Evolutionary conservation across 2,329 filamentous ascomycete genomes (phyloP).

Genomic region (Capronia epimyces): DNA sequence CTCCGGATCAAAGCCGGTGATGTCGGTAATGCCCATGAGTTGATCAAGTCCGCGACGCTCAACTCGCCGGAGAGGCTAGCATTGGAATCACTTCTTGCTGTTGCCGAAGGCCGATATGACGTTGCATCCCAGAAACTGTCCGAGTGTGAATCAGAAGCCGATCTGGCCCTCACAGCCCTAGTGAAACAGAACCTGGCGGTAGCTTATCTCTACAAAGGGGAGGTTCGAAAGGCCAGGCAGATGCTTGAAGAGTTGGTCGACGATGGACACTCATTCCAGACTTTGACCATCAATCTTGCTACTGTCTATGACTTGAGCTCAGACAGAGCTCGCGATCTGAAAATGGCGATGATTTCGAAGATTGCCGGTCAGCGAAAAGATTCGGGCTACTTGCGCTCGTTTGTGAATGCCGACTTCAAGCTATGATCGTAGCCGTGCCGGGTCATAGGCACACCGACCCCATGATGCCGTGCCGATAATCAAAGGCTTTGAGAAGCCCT

Average conservation of each 20-base stretch:
- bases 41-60: conserved; percentile 38
- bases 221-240: conserved; percentile 63
- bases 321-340: conserved; percentile 65
- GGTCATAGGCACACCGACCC: conserved; percentile 16
- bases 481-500: conserved; percentile 77
- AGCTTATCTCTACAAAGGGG: conserved; percentile 73
- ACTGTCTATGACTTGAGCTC: conserved; percentile 91
- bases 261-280: conserved; percentile 63
- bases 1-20: conserved; percentile 77
- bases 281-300: conserved; percentile 79
- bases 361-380: conserved; percentile 57
- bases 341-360: conserved; percentile 64
- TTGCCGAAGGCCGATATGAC: conserved; percentile 70
- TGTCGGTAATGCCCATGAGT: conserved; percentile 57
- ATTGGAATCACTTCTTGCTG: conserved; percentile 64
- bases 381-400: conserved; percentile 60
- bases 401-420: conserved; percentile 69
- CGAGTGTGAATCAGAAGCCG: conserved; percentile 20
- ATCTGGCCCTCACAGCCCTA: conserved; percentile 57
- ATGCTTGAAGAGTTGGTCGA: conserved; percentile 63
- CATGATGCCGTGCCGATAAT: conserved; percentile 63
- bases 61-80: conserved; percentile 40
- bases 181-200: conserved; percentile 77
- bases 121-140: conserved; percentile 44
- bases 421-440: conserved; percentile 43